Percentiles rank a stretch among this genome's conserved stretches.
Conservation (phyloP, 1,284 basidiomycete species). For the Fistulinella cinereoalba region DNA sequence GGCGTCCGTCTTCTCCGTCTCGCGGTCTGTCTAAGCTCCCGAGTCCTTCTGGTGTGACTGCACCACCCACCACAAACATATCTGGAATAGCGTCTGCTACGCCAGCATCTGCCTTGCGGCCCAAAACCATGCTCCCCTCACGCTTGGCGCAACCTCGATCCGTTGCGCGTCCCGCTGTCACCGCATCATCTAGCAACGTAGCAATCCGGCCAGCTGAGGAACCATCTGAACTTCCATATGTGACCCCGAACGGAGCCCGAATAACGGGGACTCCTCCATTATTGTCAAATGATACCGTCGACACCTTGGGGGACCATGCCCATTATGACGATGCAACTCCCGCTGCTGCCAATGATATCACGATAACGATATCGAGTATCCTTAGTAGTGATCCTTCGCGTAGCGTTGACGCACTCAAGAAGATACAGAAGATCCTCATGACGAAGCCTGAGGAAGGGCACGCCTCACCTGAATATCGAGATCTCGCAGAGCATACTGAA, state of each 20-base stretch:
- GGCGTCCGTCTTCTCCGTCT: constrained; percentile 50
- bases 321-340: constrained; percentile 19
- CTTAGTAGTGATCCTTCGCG: constrained; percentile 80
- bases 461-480: constrained; percentile 63
- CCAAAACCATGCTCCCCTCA: constrained; percentile 68
- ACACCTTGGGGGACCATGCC: constrained; percentile 28
- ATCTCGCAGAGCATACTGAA: constrained; percentile 81
- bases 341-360: constrained; percentile 54
- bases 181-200: constrained; percentile 19
- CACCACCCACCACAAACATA: constrained; percentile 36
- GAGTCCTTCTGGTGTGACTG: constrained; percentile 19
- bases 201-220: constrained; percentile 25
- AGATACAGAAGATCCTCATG: constrained; percentile 79
- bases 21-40: constrained; percentile 24
- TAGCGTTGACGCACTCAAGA: constrained; percentile 93
- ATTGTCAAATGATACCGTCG: constrained; percentile 23
- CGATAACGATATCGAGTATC: constrained; percentile 78
- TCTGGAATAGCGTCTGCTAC: constrained; percentile 39
- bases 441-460: constrained; percentile 71
- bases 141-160: constrained; percentile 61
- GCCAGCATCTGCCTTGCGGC: constrained; percentile 49
- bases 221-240: constrained; percentile 32
- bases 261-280: constrained; percentile 12
- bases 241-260: constrained; percentile 23
- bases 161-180: constrained; percentile 25